Conservation (phyloP, 306 rosid species). For the Sesbania bispinosa region DNA sequence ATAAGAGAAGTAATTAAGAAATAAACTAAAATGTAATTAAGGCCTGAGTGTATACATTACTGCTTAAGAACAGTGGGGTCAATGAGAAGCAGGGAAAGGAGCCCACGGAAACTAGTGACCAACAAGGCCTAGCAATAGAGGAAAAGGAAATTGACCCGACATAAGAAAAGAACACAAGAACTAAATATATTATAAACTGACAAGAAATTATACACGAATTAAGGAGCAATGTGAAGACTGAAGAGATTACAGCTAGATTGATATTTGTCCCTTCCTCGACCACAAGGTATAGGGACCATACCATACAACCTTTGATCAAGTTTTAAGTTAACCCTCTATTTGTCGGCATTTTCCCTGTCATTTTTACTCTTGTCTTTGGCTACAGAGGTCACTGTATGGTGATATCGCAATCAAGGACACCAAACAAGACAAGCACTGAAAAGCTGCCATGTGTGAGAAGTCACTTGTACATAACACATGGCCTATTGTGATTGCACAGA, state of each 20-base stretch:
- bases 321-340: constrained; percentile 28
- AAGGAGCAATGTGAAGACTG: neutral
- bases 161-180: neutral
- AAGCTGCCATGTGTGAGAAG: constrained; percentile 28
- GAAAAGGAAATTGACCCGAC: neutral
- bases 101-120: neutral
- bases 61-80: neutral
- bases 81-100: neutral
- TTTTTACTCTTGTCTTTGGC: neutral
- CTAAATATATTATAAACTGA: constrained; percentile 30
- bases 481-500: neutral
- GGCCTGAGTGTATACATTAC: no score
- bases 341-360: constrained; percentile 20
- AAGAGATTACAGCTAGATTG: constrained; percentile 34
- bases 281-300: constrained; percentile 8
- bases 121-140: neutral
- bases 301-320: constrained; percentile 23
- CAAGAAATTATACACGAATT: constrained; percentile 24
- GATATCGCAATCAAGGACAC: neutral
- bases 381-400: constrained; percentile 1
- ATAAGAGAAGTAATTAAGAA: no score
- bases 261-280: constrained; percentile 35
- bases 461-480: neutral
- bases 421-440: constrained; percentile 21
- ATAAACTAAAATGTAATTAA: no score